Evolutionary conservation across 179 eudicot genomes (phyloP).

Genomic region (Actinidia chinensis): DNA sequence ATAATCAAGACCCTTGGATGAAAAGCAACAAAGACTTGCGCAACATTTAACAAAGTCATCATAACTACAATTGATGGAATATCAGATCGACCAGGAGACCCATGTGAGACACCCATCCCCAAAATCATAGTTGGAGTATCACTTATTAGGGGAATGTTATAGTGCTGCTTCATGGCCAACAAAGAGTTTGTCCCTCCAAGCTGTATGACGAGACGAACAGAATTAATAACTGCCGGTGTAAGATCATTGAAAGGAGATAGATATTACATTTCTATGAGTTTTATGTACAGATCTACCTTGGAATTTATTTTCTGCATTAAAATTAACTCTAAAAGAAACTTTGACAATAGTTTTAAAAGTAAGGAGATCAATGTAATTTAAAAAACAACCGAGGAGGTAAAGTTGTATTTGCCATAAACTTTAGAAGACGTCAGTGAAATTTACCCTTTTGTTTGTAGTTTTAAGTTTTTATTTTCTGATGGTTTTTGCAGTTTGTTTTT

Average conservation of each 20-base stretch:
- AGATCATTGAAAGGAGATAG: neutral
- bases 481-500: too few species aligned
- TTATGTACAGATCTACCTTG: constrained; percentile 48
- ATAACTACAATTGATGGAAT: constrained; percentile 80
- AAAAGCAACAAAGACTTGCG: neutral
- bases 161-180: constrained; percentile 66
- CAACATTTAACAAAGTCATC: neutral
- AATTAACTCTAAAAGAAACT: too few species aligned
- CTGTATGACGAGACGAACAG: constrained; percentile 33
- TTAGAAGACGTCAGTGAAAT: too few species aligned
- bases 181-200: constrained; percentile 91
- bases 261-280: neutral
- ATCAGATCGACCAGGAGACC: constrained; percentile 79
- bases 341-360: too few species aligned
- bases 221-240: neutral
- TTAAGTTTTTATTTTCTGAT: too few species aligned
- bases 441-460: too few species aligned
- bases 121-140: constrained; percentile 89
- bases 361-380: too few species aligned
- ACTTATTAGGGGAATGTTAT: constrained; percentile 51
- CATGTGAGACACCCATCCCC: constrained; percentile 98
- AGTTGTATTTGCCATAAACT: too few species aligned
- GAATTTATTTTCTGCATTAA: constrained; percentile 90
- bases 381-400: too few species aligned
- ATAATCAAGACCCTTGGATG: constrained; percentile 5